These are phyloP conservation scores for Ceratocystis lukuohia DNA, from an alignment of 2,329 filamentous ascomycete species.

Conservation along the genomic window DNA sequence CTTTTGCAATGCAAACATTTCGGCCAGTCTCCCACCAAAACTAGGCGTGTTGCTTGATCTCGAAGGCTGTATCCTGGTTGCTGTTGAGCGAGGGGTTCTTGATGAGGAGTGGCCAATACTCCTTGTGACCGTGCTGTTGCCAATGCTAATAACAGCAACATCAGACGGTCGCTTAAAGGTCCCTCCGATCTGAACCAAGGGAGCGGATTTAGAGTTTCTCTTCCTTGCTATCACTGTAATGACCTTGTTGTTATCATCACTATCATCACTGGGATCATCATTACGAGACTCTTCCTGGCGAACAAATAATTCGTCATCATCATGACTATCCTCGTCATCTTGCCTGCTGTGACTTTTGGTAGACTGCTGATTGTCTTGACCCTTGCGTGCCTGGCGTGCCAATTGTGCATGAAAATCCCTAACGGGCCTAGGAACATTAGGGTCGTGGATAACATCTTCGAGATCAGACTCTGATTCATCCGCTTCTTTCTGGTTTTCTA, in stretches of 20 bases:
- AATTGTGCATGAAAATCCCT: slow-evolving; percentile 29
- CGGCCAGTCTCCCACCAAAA: slow-evolving; percentile 33
- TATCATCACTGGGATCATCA: slow-evolving; percentile 24
- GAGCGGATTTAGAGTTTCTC: background rate
- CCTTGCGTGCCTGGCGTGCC: slow-evolving; percentile 17
- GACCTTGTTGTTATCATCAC: slow-evolving; percentile 7
- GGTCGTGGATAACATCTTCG: slow-evolving; percentile 12
- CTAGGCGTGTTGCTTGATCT: slow-evolving; percentile 25
- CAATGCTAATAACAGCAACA: slow-evolving; percentile 62
- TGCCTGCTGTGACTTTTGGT: background rate
- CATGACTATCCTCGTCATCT: slow-evolving; percentile 22
- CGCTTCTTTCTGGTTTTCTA: background rate
- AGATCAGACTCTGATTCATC: slow-evolving; percentile 13
- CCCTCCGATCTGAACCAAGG: background rate
- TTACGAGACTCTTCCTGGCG: slow-evolving; percentile 13
- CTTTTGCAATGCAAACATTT: slow-evolving; percentile 31
- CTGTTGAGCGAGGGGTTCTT: background rate
- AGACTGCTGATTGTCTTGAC: slow-evolving; percentile 21
- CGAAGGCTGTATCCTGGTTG: background rate
- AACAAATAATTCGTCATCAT: slow-evolving; percentile 19
- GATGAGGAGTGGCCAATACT: slow-evolving; percentile 37
- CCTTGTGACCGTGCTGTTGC: slow-evolving; percentile 51
- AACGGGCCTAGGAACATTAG: slow-evolving; percentile 22
- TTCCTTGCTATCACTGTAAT: slow-evolving; percentile 2
- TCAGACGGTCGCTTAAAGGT: slow-evolving; percentile 44